These are phyloP conservation scores for Neonectria punicea DNA, from an alignment of 2,329 filamentous ascomycete genomes.

Conservation along the genomic window DNA sequence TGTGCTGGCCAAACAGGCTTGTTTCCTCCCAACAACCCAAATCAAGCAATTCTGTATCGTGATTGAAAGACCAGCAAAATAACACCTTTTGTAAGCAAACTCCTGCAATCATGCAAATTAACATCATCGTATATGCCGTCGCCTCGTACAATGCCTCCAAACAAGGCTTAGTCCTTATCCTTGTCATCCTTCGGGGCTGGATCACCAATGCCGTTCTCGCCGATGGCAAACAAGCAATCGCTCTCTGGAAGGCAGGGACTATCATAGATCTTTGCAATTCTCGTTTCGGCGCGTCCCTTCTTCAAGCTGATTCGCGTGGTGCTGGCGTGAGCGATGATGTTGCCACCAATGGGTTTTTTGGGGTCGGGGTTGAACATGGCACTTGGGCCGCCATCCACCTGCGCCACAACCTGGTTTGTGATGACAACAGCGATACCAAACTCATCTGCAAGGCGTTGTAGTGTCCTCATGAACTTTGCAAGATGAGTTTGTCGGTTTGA, in stretches of 20 bases:
- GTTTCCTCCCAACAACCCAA: slow-evolving; percentile 10
- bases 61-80: slow-evolving; percentile 11
- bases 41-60: slow-evolving; percentile 2
- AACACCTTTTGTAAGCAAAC: slow-evolving; percentile 39
- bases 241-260: slow-evolving; percentile 96
- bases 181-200: slow-evolving; percentile 97
- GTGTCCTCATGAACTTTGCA: slow-evolving; percentile 87
- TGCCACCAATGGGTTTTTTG: slow-evolving; percentile 98
- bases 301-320: slow-evolving; percentile 95
- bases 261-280: slow-evolving; percentile 99
- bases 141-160: slow-evolving; percentile 13
- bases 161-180: slow-evolving; percentile 74
- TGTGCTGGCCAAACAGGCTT: slow-evolving; percentile 10
- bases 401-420: slow-evolving; percentile 97
- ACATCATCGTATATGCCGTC: slow-evolving; percentile 37
- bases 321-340: slow-evolving; percentile 98
- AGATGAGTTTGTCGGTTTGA: slow-evolving; percentile 92
- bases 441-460: slow-evolving; percentile 81
- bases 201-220: slow-evolving; percentile 96
- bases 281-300: slow-evolving; percentile 93
- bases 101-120: slow-evolving; percentile 45
- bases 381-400: slow-evolving; percentile 94
- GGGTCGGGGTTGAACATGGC: slow-evolving; percentile 99
- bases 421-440: slow-evolving; percentile 99
- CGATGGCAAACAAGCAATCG: slow-evolving; percentile 96